Conservation (phyloP, 2,329 filamentous ascomycete genomes). For the Dothideomycetidae sp. region DNA sequence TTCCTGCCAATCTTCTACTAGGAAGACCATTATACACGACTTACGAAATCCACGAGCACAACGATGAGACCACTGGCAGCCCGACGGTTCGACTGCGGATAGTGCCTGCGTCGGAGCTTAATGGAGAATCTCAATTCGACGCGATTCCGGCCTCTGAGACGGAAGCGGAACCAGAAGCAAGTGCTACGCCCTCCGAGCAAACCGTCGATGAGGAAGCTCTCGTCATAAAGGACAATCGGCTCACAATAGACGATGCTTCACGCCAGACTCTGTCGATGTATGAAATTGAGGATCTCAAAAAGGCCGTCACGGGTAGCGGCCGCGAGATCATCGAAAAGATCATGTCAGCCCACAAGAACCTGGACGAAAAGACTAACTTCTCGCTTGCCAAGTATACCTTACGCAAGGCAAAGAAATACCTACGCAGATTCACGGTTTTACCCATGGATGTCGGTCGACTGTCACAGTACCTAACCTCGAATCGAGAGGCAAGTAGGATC, state of each 20-base stretch:
- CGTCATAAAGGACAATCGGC: constrained; percentile 46
- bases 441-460: constrained; percentile 69
- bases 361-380: constrained; percentile 90
- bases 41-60: constrained; percentile 70
- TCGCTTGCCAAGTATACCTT: constrained; percentile 93
- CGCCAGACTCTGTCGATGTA: constrained; percentile 62
- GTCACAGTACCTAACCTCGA: constrained; percentile 61
- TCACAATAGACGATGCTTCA: constrained; percentile 47
- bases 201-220: constrained; percentile 32
- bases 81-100: constrained; percentile 58
- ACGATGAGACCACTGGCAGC: constrained; percentile 37
- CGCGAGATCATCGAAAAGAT: constrained; percentile 88
- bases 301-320: constrained; percentile 60
- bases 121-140: constrained; percentile 58
- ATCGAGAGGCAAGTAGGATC: constrained; percentile 66
- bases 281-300: constrained; percentile 59
- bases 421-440: constrained; percentile 71
- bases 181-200: constrained; percentile 9
- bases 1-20: constrained; percentile 77
- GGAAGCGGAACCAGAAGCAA: constrained; percentile 8
- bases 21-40: constrained; percentile 86
- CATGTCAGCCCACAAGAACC: constrained; percentile 70
- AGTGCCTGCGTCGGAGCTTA: constrained; percentile 66
- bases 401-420: constrained; percentile 85
- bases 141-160: constrained; percentile 28